Evolutionary conservation across 768 basidiomycete species (phyloP), one percentile per base, ranked within the genome.

Genomic region (Antrodiella citrinella): DNA sequence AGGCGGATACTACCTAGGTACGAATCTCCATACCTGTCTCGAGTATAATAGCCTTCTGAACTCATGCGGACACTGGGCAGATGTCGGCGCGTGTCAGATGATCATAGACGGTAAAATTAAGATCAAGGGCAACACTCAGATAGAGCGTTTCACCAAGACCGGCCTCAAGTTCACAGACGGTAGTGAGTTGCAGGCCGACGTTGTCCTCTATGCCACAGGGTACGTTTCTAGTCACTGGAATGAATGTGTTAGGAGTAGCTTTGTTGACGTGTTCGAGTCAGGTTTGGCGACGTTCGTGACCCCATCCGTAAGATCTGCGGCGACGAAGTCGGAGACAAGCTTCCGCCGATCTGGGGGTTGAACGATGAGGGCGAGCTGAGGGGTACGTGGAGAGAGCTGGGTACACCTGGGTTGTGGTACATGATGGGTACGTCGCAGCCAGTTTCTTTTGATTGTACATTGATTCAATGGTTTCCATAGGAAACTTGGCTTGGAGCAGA

Each of bases 1-100:
- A 0, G 83, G 82, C 21, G 82, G 86, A 4, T 86, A 82, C 62
- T 87, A 87, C 63, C 66, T 85, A 1, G 82, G 84, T 77, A 51
- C 21, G 67, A 21, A 11, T 38, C 23, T 41, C 15, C 19, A 20
- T 45, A 5, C 4, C 44, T 13, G 23, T n/a, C n/a, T n/a, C n/a
- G n/a, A n/a, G n/a, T n/a, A n/a, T n/a, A n/a, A n/a, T n/a, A 13
- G 22, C 44, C n/a, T 4, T 15, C 38, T n/a, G n/a, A 7, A 9
- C 24, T 10, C 22, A 0, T 40, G n/a, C n/a, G n/a, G n/a, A n/a
- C n/a, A n/a, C 41, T 53, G 30, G 3, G 46, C 24, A 80, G 80
- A 81, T 54, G 73, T 75, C 18, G 82, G 82, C 25, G 78, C 75
- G 9, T 76, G 76, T 52, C 74, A 82, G 62, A 66, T 78, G 54